phyloP scores from a whole-genome alignment of 2,329 filamentous ascomycete genomes.

The Fusarium foetens region DNA sequence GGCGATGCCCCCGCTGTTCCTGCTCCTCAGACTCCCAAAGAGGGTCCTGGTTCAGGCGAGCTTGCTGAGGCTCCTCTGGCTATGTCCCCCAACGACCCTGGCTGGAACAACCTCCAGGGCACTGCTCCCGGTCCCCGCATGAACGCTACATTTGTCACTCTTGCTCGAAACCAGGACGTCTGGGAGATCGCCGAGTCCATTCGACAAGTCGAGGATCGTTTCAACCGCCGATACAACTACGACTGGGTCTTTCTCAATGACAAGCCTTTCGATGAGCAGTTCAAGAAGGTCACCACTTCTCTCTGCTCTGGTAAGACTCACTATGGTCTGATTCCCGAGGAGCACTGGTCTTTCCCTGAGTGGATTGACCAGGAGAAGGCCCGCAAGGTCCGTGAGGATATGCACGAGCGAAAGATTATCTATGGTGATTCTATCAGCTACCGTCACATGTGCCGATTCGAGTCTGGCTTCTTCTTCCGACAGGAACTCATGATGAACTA shows the following conservation, averaged over 20 bases:
- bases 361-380: constrained; percentile 97
- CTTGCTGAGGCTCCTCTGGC: constrained; percentile 51
- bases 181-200: constrained; percentile 99
- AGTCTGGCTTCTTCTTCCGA: constrained; percentile 99
- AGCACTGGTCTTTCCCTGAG: constrained; percentile 97
- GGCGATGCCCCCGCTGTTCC: not conserved
- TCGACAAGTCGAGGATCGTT: constrained; percentile 95
- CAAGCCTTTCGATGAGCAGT: constrained; percentile 89
- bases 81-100: constrained; percentile 62
- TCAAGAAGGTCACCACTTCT: constrained; percentile 90
- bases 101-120: constrained; percentile 62
- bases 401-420: constrained; percentile 94
- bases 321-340: constrained; percentile 87
- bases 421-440: constrained; percentile 98
- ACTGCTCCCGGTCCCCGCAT: constrained; percentile 77
- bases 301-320: constrained; percentile 92
- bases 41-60: constrained; percentile 49
- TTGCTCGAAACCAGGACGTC: constrained; percentile 91
- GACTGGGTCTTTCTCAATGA: constrained; percentile 99
- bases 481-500: constrained; percentile 94
- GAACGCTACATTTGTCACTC: constrained; percentile 97
- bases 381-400: constrained; percentile 88
- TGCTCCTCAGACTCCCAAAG: constrained; percentile 24
- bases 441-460: constrained; percentile 99
- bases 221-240: constrained; percentile 96